Evolutionary conservation across 2,329 filamentous ascomycete species (phyloP).

Genomic region (Mariannaea sp.): DNA sequence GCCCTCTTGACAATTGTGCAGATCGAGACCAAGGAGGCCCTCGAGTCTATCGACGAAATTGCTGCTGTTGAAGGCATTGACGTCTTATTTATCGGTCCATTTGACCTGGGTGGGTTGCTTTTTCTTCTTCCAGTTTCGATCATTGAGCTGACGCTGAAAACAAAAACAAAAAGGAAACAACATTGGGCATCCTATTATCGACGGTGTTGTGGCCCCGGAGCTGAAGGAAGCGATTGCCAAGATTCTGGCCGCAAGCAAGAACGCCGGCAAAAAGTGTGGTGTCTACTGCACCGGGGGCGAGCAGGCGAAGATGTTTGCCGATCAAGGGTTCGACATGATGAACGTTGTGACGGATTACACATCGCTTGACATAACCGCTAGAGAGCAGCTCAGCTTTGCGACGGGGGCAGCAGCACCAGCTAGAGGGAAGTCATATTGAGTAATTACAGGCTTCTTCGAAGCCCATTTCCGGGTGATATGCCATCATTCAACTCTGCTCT

Average conservation of each 20-base stretch:
- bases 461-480: too few species aligned
- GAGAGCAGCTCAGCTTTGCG: conserved; percentile 53
- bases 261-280: conserved; percentile 69
- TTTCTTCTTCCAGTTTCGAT: too few species aligned
- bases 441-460: neutral
- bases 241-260: conserved; percentile 60
- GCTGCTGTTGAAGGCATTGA: conserved; percentile 64
- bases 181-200: conserved; percentile 64
- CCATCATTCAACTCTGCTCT: conserved; percentile 39
- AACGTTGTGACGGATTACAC: conserved; percentile 61
- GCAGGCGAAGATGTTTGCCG: conserved; percentile 59
- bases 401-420: conserved; percentile 46
- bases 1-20: conserved; percentile 67
- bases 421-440: conserved; percentile 50
- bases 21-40: conserved; percentile 68
- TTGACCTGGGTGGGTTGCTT: conserved; percentile 58
- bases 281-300: conserved; percentile 62
- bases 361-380: conserved; percentile 52
- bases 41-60: conserved; percentile 65
- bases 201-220: conserved; percentile 62
- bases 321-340: conserved; percentile 66
- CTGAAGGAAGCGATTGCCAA: conserved; percentile 63
- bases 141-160: conserved; percentile 19
- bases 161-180: conserved; percentile 55
- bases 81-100: conserved; percentile 68